Evolutionary conservation across 1,139 yeast genomes (phyloP).

Genomic region (Taphrina betulina): DNA sequence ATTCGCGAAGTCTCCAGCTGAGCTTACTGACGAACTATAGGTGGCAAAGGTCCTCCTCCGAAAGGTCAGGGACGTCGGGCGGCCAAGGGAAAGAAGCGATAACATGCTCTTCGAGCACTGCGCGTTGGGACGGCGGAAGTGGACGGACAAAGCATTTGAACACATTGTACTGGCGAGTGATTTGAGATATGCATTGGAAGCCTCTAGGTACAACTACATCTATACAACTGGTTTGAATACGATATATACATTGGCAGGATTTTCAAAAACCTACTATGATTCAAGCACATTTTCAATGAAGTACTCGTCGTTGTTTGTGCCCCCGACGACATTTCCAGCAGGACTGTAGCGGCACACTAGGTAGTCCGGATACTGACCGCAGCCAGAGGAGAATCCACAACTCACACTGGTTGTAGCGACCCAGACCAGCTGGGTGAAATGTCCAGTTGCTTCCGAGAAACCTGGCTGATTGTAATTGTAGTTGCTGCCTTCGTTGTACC

Average conservation of each 20-base stretch:
- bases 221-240: no score
- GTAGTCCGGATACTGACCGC: constrained; percentile 25
- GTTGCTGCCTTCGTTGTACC: constrained; percentile 64
- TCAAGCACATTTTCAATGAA: constrained; percentile 23
- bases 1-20: background rate
- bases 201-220: no score
- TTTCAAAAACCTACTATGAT: no score
- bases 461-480: constrained; percentile 53
- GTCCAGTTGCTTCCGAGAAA: constrained; percentile 49
- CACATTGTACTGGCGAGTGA: no score
- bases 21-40: background rate
- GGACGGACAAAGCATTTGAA: no score
- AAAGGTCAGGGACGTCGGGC: constrained; percentile 37
- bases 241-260: no score
- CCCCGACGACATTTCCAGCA: constrained; percentile 28
- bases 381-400: constrained; percentile 30
- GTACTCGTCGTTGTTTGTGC: constrained; percentile 19
- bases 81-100: constrained; percentile 32
- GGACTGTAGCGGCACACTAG: constrained; percentile 24
- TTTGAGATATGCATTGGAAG: no score
- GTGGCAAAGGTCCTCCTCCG: constrained; percentile 40
- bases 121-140: no score
- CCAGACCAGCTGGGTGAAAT: constrained; percentile 76
- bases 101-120: no score
- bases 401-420: constrained; percentile 60